Evolutionary conservation across 805 yeast species (phyloP).

Genomic region (Candida anglica): DNA sequence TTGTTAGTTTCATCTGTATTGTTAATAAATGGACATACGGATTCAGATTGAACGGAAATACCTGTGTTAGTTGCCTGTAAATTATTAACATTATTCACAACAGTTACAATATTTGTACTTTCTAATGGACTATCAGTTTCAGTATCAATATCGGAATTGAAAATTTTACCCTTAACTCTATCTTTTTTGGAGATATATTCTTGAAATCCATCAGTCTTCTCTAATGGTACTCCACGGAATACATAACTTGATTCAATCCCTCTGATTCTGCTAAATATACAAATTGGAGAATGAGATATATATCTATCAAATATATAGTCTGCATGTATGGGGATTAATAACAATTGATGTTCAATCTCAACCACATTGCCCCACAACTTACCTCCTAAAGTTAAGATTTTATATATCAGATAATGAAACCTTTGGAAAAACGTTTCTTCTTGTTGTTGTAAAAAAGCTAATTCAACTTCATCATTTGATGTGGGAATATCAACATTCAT

Average conservation of each 20-base stretch:
- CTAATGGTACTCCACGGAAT: conserved; percentile 11
- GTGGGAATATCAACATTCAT: neutral
- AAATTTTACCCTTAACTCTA: no score
- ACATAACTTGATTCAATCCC: conserved; percentile 8
- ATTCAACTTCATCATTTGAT: neutral
- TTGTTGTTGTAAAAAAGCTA: neutral
- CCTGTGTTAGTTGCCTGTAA: no score
- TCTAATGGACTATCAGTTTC: neutral
- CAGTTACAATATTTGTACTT: no score
- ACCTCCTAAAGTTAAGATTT: neutral
- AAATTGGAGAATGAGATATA: conserved; percentile 30
- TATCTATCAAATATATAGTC: conserved; percentile 38
- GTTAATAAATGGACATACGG: neutral
- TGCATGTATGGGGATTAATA: conserved; percentile 9
- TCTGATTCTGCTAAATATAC: conserved; percentile 16
- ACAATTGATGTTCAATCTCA: neutral
- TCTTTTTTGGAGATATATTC: no score
- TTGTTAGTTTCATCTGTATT: no score
- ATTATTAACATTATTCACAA: no score
- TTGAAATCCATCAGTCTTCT: conserved; percentile 14
- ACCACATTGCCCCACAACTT: neutral
- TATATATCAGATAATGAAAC: neutral
- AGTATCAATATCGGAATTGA: neutral
- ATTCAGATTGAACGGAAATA: no score
- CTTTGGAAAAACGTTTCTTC: neutral